Base-by-base conservation (phyloP, 2,329 filamentous ascomycete species). In the Curvularia lunata region DNA sequence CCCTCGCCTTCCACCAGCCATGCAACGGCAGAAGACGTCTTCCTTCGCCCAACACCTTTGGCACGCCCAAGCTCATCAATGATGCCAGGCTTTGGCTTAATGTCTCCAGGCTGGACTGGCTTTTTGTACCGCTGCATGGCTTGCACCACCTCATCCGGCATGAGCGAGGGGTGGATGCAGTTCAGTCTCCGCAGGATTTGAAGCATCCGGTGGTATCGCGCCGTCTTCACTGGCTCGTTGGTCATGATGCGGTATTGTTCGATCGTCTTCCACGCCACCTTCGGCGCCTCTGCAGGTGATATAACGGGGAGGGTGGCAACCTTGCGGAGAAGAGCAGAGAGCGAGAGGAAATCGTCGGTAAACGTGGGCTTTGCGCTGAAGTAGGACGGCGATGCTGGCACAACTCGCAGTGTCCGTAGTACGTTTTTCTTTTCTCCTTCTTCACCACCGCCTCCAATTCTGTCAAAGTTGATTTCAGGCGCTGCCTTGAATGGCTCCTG, bases 1-100 rank as follows among this genome's bases (percentile, higher is more conserved):
- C 95, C 96, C 10, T 91, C 92, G 5, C 95, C 95, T 79, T 98
- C 94, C 4, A 99, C 92, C 21, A 99, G 81, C 81, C 88, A 96
- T 9, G 91, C 95, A 54, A 88, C 88, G 1, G 95, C 95, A 23
- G 87, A 87, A 2, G 92, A 94, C 40, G 89, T 87, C 85, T 99
- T 99, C 77, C 95, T 87, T 79, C 89, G 88, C 45, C 95, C 95
- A 48, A 91, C 87, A 1, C 90, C 95, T 52, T 91, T 82, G 12
- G 93, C 88, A 56, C 92, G 85, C 12, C 96, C 95, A 65, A 87
- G 87, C 62, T 85, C 83, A 77, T 98, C 93, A 59, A 97, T 82
- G 3, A 83, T 79, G 19, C 85, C 82, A n/a, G 86, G 84, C 49
- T 84, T 88, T 3, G 86, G 79, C 61, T 83, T 80, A 65, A 90